Conservation (phyloP, 495 filamentous ascomycete genomes). For the Penicillium egyptiacum region DNA sequence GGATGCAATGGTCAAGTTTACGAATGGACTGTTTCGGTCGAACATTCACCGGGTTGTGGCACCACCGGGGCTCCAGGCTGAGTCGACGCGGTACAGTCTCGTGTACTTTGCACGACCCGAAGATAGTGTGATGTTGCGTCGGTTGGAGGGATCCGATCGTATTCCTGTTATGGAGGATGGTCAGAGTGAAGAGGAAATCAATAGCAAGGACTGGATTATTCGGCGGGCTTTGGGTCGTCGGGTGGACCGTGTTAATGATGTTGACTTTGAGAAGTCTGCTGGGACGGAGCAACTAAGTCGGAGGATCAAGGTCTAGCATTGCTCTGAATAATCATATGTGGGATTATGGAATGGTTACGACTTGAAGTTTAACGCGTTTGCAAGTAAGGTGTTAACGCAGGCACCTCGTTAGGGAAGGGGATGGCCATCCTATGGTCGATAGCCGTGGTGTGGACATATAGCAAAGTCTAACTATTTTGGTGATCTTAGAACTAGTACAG, state of each 20-base stretch:
- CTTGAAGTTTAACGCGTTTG: not conserved
- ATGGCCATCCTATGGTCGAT: not conserved
- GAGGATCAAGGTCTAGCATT: conserved; percentile 31
- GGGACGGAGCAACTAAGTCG: conserved; percentile 45
- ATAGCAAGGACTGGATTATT: conserved; percentile 51
- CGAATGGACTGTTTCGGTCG: conserved; percentile 57
- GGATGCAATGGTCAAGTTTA: conserved; percentile 64
- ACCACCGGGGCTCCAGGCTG: conserved; percentile 54
- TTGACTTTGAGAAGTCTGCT: conserved; percentile 40
- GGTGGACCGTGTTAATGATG: conserved; percentile 28
- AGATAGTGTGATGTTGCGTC: conserved; percentile 53
- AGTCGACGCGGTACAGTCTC: conserved; percentile 54
- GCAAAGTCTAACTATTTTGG: not conserved
- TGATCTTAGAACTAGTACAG: not conserved
- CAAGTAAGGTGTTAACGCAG: not conserved
- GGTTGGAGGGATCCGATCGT: conserved; percentile 37
- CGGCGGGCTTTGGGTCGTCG: conserved; percentile 43
- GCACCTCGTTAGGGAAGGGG: not conserved
- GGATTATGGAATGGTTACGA: not conserved
- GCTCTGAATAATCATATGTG: not conserved
- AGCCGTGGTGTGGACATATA: not conserved
- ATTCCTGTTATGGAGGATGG: conserved; percentile 36
- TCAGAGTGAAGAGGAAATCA: conserved; percentile 42
- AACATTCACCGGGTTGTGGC: conserved; percentile 64
- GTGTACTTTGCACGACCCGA: conserved; percentile 64